Base-by-base conservation (phyloP, 192 early-diverging fungal species). In the Ramicandelaber brevisporus region DNA sequence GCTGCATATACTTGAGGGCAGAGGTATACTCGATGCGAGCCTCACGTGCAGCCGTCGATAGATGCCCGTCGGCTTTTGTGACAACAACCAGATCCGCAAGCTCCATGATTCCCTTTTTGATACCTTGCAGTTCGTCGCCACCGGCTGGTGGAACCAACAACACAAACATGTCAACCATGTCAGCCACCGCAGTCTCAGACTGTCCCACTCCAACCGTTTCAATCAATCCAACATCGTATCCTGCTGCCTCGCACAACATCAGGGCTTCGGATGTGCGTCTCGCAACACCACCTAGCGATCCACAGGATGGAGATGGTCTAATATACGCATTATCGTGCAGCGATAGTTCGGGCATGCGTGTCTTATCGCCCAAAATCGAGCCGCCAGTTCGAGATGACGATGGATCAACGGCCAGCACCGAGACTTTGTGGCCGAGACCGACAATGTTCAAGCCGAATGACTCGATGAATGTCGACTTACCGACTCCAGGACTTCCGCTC, bases 141-240 rank as follows among this genome's bases (percentile, higher is more conserved):
- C 66, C 76, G 11, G 66, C 77, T 5, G 80, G 78, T 21, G 72
- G 68, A 18, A 81, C 65, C 18, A 81, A 48, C 2, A 81, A 46
- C 5, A 74, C 61, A 48, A 78, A 79, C 67, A 81, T 76, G 39
- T 84, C 80, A 12, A 78, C 74, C 67, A 84, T 79, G 13, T 81
- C 80, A 4, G 75, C 50, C 3, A 84, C 75, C 68, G 79, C 79
- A 3, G 68, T 78, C 41, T 84, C 80, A 1, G 69, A 73, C 42
- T 84, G 80, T 9, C 80, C 80, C 4, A 84, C 80, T 17, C 80
- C 80, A 5, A 84, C 77, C 1, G 80, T 80, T 40, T 84, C 80
- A 5, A 84, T 67, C 3, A 84, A 45, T 17, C 69, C 63, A 11
- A 80, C 59, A 38, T 84, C 75, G 37, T 70, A 79, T 13, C 75